Conservation (phyloP, 345 rosid genomes). For the Anastatica hierochuntica region DNA sequence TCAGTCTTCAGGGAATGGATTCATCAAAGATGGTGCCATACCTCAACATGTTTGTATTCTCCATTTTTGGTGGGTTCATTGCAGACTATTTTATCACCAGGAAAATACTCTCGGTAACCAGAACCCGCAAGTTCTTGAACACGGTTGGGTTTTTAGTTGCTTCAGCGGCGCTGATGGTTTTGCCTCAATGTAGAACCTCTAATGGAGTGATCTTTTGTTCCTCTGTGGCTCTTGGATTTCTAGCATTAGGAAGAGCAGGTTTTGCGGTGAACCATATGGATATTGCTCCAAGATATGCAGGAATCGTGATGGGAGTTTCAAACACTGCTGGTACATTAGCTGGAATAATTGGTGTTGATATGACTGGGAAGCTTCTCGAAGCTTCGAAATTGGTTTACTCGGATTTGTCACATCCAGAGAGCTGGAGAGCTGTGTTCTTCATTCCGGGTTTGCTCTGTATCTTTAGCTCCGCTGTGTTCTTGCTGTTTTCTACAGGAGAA, state of each 20-base stretch:
- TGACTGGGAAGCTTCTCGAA: slow-evolving; percentile 84
- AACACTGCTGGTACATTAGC: slow-evolving; percentile 97
- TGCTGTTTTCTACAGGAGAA: slow-evolving; percentile 84
- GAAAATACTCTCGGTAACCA: slow-evolving; percentile 65
- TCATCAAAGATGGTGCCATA: slow-evolving; percentile 96
- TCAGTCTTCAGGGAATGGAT: slow-evolving; percentile 93
- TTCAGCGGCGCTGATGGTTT: slow-evolving; percentile 67
- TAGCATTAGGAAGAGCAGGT: slow-evolving; percentile 95
- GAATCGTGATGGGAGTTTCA: slow-evolving; percentile 95
- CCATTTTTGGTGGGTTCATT: slow-evolving; percentile 84
- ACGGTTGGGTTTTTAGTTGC: slow-evolving; percentile 75
- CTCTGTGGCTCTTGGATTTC: slow-evolving; percentile 79
- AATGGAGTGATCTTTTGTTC: slow-evolving; percentile 80
- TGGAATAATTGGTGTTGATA: slow-evolving; percentile 81
- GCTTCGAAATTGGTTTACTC: slow-evolving; percentile 63
- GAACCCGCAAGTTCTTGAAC: slow-evolving; percentile 72
- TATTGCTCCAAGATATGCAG: slow-evolving; percentile 92
- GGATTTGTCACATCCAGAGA: slow-evolving; percentile 86
- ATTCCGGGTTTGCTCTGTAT: slow-evolving; percentile 85
- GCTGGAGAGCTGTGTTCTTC: slow-evolving; percentile 79
- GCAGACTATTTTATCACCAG: slow-evolving; percentile 84
- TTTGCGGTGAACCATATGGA: slow-evolving; percentile 99
- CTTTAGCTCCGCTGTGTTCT: slow-evolving; percentile 62
- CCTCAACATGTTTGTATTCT: slow-evolving; percentile 93
- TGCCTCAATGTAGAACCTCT: slow-evolving; percentile 70